Conservation (phyloP, 2,329 filamentous ascomycete species). For the Pseudogymnoascus sp. region DNA sequence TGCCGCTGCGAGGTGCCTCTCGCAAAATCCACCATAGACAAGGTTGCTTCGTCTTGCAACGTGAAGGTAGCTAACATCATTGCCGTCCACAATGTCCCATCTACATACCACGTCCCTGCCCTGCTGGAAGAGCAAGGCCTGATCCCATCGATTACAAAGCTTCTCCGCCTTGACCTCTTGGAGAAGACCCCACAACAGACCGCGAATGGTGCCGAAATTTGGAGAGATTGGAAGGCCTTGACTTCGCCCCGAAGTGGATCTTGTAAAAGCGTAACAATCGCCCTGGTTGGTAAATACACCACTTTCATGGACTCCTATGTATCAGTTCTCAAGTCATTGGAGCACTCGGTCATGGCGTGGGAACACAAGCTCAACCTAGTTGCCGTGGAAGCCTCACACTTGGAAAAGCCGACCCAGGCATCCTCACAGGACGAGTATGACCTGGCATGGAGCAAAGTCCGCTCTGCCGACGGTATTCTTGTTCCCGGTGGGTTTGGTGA, state of each 20-base stretch:
- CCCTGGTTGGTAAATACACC: slow-evolving; percentile 86
- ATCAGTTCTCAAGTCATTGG: slow-evolving; percentile 74
- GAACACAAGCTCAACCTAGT: slow-evolving; percentile 69
- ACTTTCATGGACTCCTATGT: slow-evolving; percentile 80
- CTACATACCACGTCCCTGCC: slow-evolving; percentile 88
- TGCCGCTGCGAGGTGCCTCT: slow-evolving; percentile 80
- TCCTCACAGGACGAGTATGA: slow-evolving; percentile 66
- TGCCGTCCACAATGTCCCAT: slow-evolving; percentile 77
- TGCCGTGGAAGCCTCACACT: slow-evolving; percentile 77
- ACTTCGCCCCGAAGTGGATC: slow-evolving; percentile 60
- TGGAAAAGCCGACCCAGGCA: slow-evolving; percentile 60
- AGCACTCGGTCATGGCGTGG: slow-evolving; percentile 86
- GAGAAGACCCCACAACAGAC: slow-evolving; percentile 45
- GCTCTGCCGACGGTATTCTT: slow-evolving; percentile 55
- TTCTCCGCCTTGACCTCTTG: slow-evolving; percentile 58
- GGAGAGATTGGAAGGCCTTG: slow-evolving; percentile 69
- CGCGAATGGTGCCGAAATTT: slow-evolving; percentile 59
- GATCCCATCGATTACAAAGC: slow-evolving; percentile 53
- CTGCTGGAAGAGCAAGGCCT: slow-evolving; percentile 78
- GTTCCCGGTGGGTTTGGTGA: slow-evolving; percentile 58
- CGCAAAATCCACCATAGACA: slow-evolving; percentile 65
- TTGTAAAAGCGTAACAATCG: slow-evolving; percentile 67
- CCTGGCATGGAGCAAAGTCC: slow-evolving; percentile 76
- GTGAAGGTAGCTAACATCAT: slow-evolving; percentile 79
- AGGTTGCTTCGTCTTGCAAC: slow-evolving; percentile 85